Evolutionary conservation across 2,329 filamentous ascomycete species (phyloP).

Genomic region (Aspergillus thermomutatus): DNA sequence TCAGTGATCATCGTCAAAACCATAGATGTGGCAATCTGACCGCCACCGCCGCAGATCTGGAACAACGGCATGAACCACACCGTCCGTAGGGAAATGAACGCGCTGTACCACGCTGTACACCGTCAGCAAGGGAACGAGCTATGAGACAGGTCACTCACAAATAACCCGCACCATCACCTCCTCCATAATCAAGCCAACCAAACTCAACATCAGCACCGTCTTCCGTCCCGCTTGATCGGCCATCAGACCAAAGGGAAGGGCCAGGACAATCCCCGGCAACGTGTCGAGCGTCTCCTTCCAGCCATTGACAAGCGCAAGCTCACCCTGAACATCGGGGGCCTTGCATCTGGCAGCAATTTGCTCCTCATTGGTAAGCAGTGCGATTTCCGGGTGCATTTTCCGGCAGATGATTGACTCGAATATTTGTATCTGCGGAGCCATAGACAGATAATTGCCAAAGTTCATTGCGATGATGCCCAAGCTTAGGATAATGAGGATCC

Average conservation of each 20-base stretch:
- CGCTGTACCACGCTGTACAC: conserved; percentile 5
- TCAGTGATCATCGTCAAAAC: conserved; percentile 9
- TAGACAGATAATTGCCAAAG: conserved; percentile 7
- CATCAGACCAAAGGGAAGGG: conserved; percentile 13
- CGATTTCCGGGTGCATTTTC: conserved; percentile 6
- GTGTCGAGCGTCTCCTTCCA: conserved; percentile 10
- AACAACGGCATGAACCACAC: conserved; percentile 13
- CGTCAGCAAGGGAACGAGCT: not conserved
- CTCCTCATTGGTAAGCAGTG: not conserved
- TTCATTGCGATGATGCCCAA: conserved; percentile 7
- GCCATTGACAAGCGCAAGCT: conserved; percentile 10
- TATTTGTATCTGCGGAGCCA: conserved; percentile 12
- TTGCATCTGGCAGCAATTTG: conserved; percentile 1
- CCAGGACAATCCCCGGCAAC: conserved; percentile 9
- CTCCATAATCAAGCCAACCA: conserved; percentile 5
- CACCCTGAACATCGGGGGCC: conserved; percentile 8
- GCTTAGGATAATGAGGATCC: conserved; percentile 6
- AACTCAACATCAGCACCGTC: conserved; percentile 4
- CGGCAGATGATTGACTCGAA: conserved; percentile 13
- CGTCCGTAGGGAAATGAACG: conserved; percentile 5
- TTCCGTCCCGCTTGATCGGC: conserved; percentile 11
- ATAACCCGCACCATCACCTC: conserved; percentile 7
- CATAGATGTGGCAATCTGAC: conserved; percentile 6
- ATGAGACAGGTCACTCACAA: conserved; percentile 1
- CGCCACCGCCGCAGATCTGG: conserved; percentile 13